phyloP scores from a whole-genome alignment of 108 stramenopile species.

The Nannochloropsis salina region DNA sequence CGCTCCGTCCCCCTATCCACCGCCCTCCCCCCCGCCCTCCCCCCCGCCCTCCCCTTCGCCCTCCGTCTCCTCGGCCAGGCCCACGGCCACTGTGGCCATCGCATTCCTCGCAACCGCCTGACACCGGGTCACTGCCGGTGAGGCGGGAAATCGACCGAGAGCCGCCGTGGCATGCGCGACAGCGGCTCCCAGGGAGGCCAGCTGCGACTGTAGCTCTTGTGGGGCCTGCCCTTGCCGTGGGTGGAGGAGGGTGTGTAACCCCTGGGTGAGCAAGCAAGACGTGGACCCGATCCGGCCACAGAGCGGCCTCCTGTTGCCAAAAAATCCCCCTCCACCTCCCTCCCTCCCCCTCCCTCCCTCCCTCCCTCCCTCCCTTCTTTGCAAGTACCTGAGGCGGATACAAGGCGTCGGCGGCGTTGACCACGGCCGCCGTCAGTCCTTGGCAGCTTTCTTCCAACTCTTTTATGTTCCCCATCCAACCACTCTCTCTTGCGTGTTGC shows the following conservation, averaged over 20 bases:
- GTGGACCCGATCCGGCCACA: too few species aligned
- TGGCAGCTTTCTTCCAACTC: constrained; percentile 16
- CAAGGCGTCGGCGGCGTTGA: background rate
- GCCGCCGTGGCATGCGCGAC: background rate
- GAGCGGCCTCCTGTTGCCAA: too few species aligned
- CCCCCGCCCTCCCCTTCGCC: background rate
- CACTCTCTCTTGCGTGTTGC: background rate
- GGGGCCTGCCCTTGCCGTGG: too few species aligned
- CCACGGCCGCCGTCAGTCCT: background rate
- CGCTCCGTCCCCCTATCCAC: background rate
- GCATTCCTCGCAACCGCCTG: background rate
- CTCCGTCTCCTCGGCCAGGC: background rate
- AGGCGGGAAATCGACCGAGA: background rate
- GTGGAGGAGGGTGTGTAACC: too few species aligned
- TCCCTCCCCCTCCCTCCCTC: background rate
- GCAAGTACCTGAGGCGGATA: constrained; percentile 5
- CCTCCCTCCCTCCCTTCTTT: too few species aligned
- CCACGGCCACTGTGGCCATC: background rate
- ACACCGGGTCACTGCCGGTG: background rate
- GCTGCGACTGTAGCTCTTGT: background rate
- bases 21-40: background rate
- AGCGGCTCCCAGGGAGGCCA: background rate
- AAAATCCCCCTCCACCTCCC: too few species aligned
- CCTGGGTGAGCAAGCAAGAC: too few species aligned
- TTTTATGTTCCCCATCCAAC: background rate